Base-by-base conservation (phyloP, 352 stramenopile genomes). In the Thraustochytrium striatum region DNA sequence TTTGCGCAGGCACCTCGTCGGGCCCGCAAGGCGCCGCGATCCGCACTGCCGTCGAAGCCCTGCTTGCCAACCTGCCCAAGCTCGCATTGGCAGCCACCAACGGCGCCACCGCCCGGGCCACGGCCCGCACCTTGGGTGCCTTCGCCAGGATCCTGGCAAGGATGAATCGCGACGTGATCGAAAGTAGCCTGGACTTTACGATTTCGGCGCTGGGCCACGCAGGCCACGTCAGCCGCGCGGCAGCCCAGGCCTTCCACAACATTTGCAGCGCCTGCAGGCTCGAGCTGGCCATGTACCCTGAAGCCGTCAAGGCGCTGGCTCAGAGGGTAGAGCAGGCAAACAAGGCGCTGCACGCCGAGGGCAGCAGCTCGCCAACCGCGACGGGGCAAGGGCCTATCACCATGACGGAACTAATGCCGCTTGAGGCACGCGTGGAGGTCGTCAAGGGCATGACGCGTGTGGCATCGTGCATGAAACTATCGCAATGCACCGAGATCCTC, bases 401-500 rank as follows among this genome's bases (percentile, higher is more conserved):
- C 21, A 62, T 43, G 47, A 55, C 44, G 19, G 35, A n/a, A 13
- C 9, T 39, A 13, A 25, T 61, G 16, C 65, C 65, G 9, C 7
- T 62, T 13, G 41, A 75, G 35, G 65, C 65, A 30, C 39, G 65
- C 11, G 3, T 75, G 13, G n/a, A 43, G 25, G 44, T 38, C 35
- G 47, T 61, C 11, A 30, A 75, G 3, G 65, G 44, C 25, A 75
- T 75, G 28, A 61, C 65, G 16, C 65, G 65, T 32, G 47, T 75
- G 13, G 65, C 65, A 7, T 72, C 65, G 3, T 61, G 44, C 52
- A 75, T 75, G 65, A 75, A 75, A 43, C 65, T 75, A 9, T 8
- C 25, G 1, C 5, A 5, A 21, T 41, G 65, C 3, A 30, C n/a
- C 43, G 65, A 75, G 30, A 75, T 43, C 19, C 65, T 75, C 30